These are phyloP conservation scores for Fusarium haematococcum DNA, from an alignment of 2,329 filamentous ascomycete species.

Conservation along the genomic window DNA sequence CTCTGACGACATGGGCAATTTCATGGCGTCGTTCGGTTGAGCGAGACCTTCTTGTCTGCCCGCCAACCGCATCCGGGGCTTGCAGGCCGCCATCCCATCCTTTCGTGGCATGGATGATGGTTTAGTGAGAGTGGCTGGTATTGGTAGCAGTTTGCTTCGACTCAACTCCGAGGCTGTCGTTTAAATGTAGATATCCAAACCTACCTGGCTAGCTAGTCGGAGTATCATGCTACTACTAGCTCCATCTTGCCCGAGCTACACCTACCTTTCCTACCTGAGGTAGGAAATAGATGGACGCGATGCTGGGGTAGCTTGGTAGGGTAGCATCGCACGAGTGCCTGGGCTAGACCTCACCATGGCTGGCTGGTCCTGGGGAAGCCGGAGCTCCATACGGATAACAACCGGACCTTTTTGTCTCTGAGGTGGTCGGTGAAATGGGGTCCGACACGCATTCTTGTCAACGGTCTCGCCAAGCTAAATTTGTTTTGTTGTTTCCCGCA, in stretches of 20 bases:
- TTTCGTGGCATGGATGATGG: neutral
- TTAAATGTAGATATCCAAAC: neutral
- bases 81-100: neutral
- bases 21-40: constrained; percentile 25
- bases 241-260: constrained; percentile 6
- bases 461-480: neutral
- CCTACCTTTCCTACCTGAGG: constrained; percentile 12
- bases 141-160: neutral
- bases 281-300: constrained; percentile 9
- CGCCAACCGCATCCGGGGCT: constrained; percentile 30
- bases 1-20: constrained; percentile 36
- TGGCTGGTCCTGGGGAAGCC: neutral
- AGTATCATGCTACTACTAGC: neutral
- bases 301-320: constrained; percentile 32
- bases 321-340: constrained; percentile 37
- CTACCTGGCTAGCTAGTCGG: neutral
- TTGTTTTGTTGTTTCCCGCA: neutral
- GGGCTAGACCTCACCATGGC: constrained; percentile 23
- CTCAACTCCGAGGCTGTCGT: neutral
- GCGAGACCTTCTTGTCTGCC: constrained; percentile 5
- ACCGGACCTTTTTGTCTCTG: constrained; percentile 1
- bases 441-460: constrained; percentile 2
- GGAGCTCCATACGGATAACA: constrained; percentile 7
- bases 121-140: neutral
- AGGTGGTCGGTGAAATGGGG: constrained; percentile 13